A percentile compares a stretch with the other conserved stretches of the same genome.
Evolutionary conservation across 495 filamentous ascomycete species (phyloP).

Genomic region (Penicillium longicatenatum): DNA sequence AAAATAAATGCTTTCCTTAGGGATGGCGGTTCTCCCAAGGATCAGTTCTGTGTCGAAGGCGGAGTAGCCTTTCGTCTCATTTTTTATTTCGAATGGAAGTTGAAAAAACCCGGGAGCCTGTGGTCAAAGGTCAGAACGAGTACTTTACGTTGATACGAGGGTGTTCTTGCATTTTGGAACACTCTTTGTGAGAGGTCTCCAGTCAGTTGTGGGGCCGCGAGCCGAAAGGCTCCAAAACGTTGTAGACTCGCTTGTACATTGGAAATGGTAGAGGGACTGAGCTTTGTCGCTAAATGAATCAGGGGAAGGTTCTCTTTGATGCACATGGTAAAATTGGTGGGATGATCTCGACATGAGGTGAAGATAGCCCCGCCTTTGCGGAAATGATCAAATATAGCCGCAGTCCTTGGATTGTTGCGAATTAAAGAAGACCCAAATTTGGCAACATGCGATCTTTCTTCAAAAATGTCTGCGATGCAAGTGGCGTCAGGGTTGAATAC

Average conservation of each 20-base stretch:
- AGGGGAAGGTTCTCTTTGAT: slow-evolving; percentile 4
- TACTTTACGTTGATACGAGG: neutral
- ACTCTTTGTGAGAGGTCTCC: neutral
- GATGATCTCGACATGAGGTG: neutral
- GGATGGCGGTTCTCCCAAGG: slow-evolving; percentile 9
- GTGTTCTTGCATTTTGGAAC: slow-evolving; percentile 3
- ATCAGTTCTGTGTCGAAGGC: slow-evolving; percentile 14
- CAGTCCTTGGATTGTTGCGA: neutral
- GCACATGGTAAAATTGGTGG: neutral
- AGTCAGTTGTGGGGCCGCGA: slow-evolving; percentile 13
- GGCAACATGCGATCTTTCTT: too few relatives aligned
- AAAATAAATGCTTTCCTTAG: slow-evolving; percentile 15
- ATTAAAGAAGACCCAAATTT: too few relatives aligned
- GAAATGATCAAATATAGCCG: neutral
- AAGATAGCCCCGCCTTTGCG: neutral
- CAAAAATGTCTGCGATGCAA: neutral
- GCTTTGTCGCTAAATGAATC: slow-evolving; percentile 13
- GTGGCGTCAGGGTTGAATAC: neutral
- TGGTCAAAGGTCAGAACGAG: neutral
- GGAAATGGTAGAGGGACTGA: slow-evolving; percentile 5
- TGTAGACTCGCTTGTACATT: slow-evolving; percentile 7
- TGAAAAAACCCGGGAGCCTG: slow-evolving; percentile 15
- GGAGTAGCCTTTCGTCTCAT: slow-evolving; percentile 7
- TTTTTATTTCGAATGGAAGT: slow-evolving; percentile 7
- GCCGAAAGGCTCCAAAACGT: slow-evolving; percentile 15